Evolutionary conservation across 129 eudicot species (phyloP).

Genomic region (Ambrosia artemisiifolia): DNA sequence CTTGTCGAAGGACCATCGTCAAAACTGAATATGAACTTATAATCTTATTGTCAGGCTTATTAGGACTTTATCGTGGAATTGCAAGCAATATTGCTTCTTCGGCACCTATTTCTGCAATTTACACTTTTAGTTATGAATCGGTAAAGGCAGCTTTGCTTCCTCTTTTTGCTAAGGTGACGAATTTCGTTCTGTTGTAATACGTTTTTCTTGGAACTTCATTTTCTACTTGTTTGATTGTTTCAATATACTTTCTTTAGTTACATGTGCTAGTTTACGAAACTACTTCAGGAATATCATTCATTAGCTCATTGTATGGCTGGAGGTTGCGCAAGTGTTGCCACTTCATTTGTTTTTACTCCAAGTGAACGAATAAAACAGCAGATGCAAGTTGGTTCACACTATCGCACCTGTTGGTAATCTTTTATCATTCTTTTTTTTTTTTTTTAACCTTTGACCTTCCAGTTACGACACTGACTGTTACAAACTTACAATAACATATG

Average conservation of each 20-base stretch:
- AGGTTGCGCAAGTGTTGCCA: constrained; percentile 95
- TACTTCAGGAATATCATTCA: constrained; percentile 74
- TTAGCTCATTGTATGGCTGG: constrained; percentile 90
- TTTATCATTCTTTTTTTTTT: constrained; percentile 17
- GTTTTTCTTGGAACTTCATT: not conserved
- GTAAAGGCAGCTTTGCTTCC: constrained; percentile 85
- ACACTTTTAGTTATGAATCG: constrained; percentile 92
- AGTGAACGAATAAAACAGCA: constrained; percentile 96
- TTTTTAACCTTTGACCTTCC: constrained; percentile 5
- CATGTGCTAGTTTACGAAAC: not conserved
- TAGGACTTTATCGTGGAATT: constrained; percentile 91
- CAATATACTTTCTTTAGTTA: not conserved
- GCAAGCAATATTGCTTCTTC: constrained; percentile 81
- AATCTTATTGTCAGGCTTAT: constrained; percentile 44
- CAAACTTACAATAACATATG: not conserved
- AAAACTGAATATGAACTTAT: constrained; percentile 11
- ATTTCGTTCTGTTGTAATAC: not conserved
- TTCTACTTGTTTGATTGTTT: not conserved
- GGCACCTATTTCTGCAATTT: constrained; percentile 96
- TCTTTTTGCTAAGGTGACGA: constrained; percentile 63
- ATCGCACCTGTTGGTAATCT: constrained; percentile 79
- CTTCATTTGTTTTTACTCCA: constrained; percentile 92
- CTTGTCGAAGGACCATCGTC: constrained; percentile 1
- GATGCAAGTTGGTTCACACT: constrained; percentile 91
- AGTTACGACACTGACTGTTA: not conserved